A percentile compares a stretch with the other conserved stretches of the same genome.
phyloP scores from a whole-genome alignment of 1,139 yeast genomes.

The Protomyces lactucae-debilis region DNA sequence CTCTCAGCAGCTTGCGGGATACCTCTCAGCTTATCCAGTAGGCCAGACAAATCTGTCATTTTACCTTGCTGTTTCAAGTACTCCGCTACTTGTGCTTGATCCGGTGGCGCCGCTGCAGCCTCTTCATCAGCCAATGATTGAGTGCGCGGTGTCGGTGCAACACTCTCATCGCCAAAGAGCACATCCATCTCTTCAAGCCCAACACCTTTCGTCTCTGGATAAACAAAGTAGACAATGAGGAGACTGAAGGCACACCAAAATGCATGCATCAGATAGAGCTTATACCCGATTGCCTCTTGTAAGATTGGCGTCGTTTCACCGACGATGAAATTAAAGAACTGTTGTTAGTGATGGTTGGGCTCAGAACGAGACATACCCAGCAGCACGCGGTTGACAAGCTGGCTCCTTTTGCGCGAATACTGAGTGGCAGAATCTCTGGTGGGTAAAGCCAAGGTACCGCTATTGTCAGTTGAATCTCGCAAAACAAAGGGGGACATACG shows the following conservation, averaged over 20 bases:
- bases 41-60: constrained; percentile 9
- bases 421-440: constrained; percentile 78
- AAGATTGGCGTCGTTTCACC: constrained; percentile 87
- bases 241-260: constrained; percentile 67
- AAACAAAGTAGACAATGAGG: constrained; percentile 60
- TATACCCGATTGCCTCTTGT: constrained; percentile 72
- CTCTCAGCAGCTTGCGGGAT: constrained; percentile 2
- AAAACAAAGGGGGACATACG: constrained; percentile 59
- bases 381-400: constrained; percentile 70
- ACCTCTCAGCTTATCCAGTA: constrained; percentile 22
- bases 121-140: constrained; percentile 14
- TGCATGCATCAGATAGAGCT: constrained; percentile 76
- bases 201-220: constrained; percentile 88
- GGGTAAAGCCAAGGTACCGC: constrained; percentile 94
- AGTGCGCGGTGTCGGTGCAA: constrained; percentile 36
- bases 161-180: constrained; percentile 59
- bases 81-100: constrained; percentile 21
- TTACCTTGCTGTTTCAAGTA: constrained; percentile 2
- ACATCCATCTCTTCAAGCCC: constrained; percentile 84
- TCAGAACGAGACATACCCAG: not conserved
- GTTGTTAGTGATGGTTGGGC: constrained; percentile 44
- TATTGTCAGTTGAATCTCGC: not conserved
- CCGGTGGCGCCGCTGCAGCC: constrained; percentile 16
- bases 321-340: constrained; percentile 90
- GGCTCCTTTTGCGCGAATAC: constrained; percentile 89